Evolutionary conservation across 164 flowering plant genomes (phyloP).

Genomic region (Buxus sempervirens): DNA sequence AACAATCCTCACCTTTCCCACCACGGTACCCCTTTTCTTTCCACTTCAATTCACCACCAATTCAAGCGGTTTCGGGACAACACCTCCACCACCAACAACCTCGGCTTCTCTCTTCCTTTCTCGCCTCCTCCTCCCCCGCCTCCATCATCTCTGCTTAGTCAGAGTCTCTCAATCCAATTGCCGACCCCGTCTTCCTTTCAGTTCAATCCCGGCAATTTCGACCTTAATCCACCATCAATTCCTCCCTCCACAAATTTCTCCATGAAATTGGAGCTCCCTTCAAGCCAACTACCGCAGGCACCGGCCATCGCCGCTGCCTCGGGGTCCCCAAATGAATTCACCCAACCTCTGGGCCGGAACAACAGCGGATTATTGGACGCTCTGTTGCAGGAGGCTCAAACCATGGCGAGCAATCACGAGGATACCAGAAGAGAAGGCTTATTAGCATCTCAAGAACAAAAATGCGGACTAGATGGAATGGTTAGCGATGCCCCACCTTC

Average conservation of each 20-base stretch:
- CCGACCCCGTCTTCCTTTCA: conserved; percentile 14
- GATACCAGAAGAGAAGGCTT: conserved; percentile 3
- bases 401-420: conserved; percentile 10
- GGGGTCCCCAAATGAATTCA: neutral
- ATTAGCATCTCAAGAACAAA: conserved; percentile 9
- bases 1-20: conserved; percentile 11
- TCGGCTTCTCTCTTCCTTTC: conserved; percentile 10
- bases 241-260: conserved; percentile 9
- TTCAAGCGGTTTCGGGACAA: conserved; percentile 19
- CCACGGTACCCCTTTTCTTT: conserved; percentile 11
- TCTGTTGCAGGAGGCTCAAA: conserved; percentile 36
- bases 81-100: neutral
- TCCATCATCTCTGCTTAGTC: conserved; percentile 17
- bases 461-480: conserved; percentile 13
- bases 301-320: conserved; percentile 14
- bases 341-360: neutral
- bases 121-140: conserved; percentile 11
- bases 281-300: conserved; percentile 29
- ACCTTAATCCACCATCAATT: conserved; percentile 10
- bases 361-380: conserved; percentile 45
- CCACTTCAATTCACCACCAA: conserved; percentile 6
- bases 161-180: conserved; percentile 2
- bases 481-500: conserved; percentile 1
- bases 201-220: conserved; percentile 15
- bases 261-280: conserved; percentile 25